Conservation (phyloP, 345 rosid species). For the Pelargonium nanum region DNA sequence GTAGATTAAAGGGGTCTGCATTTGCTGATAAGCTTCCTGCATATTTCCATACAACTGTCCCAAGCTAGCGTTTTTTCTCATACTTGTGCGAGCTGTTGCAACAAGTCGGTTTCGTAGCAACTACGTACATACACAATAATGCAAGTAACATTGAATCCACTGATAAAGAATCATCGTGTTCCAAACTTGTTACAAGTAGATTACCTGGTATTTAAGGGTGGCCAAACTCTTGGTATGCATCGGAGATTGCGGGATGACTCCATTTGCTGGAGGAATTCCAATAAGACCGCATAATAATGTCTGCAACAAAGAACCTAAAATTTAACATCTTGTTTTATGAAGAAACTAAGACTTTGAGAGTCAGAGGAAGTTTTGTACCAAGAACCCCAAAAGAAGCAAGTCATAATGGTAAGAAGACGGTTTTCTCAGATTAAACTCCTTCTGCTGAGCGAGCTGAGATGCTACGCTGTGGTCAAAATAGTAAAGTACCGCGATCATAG, state of each 20-base stretch:
- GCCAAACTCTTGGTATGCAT: slow-evolving; percentile 85
- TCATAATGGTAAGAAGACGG: slow-evolving; percentile 91
- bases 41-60: slow-evolving; percentile 73
- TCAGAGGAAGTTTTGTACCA: slow-evolving; percentile 32
- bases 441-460: slow-evolving; percentile 91
- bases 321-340: not conserved
- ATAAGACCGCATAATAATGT: slow-evolving; percentile 68
- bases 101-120: slow-evolving; percentile 72
- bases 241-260: slow-evolving; percentile 82
- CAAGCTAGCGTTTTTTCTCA: slow-evolving; percentile 58
- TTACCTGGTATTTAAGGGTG: slow-evolving; percentile 79
- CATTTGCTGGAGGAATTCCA: slow-evolving; percentile 74
- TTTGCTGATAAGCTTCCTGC: slow-evolving; percentile 71
- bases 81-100: slow-evolving; percentile 53
- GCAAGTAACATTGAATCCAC: not conserved
- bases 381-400: slow-evolving; percentile 68
- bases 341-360: not conserved
- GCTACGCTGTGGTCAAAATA: slow-evolving; percentile 98
- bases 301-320: slow-evolving; percentile 19
- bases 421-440: slow-evolving; percentile 87
- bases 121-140: slow-evolving; percentile 25
- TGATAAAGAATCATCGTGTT: not conserved
- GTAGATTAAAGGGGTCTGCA: slow-evolving; percentile 82
- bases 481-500: slow-evolving; percentile 94
- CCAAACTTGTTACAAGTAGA: not conserved